Conservation (phyloP, 2,329 filamentous ascomycete genomes). For the Ceratocystis eucalypticola region DNA sequence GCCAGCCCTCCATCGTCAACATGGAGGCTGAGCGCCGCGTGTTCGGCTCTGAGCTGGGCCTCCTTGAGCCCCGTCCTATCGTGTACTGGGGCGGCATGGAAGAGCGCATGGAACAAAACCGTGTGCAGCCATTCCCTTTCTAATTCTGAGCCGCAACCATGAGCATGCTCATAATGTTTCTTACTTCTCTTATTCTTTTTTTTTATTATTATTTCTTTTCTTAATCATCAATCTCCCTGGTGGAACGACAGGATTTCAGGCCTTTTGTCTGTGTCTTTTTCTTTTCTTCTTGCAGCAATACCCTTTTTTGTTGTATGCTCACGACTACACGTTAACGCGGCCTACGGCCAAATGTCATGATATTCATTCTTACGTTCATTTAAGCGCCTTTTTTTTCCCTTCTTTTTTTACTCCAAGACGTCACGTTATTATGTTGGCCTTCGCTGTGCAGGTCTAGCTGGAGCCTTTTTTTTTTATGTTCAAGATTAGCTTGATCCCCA, state of each 20-base stretch:
- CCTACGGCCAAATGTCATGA: constrained; percentile 12
- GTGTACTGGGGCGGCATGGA: constrained; percentile 52
- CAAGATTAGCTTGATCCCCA: background rate
- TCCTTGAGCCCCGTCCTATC: constrained; percentile 48
- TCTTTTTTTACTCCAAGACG: background rate
- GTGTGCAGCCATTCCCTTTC: constrained; percentile 15
- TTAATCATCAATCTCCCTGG: constrained; percentile 16
- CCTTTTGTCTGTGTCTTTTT: constrained; percentile 2
- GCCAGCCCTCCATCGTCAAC: constrained; percentile 44
- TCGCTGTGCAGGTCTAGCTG: constrained; percentile 1
- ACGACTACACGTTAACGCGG: constrained; percentile 17
- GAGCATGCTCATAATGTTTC: background rate
- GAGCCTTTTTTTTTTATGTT: background rate
- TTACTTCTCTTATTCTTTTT: background rate
- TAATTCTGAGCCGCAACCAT: background rate
- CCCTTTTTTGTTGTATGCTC: constrained; percentile 5
- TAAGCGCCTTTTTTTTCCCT: constrained; percentile 2
- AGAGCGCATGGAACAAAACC: constrained; percentile 35
- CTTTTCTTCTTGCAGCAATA: constrained; percentile 6
- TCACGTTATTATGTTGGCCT: background rate
- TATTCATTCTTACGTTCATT: constrained; percentile 16
- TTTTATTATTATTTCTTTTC: constrained; percentile 12
- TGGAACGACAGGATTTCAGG: constrained; percentile 9
- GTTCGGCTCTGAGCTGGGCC: constrained; percentile 39
- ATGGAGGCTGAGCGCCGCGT: constrained; percentile 43